Base-by-base conservation (phyloP, 2,329 filamentous ascomycete genomes). In the Trichoderma atroviride region DNA sequence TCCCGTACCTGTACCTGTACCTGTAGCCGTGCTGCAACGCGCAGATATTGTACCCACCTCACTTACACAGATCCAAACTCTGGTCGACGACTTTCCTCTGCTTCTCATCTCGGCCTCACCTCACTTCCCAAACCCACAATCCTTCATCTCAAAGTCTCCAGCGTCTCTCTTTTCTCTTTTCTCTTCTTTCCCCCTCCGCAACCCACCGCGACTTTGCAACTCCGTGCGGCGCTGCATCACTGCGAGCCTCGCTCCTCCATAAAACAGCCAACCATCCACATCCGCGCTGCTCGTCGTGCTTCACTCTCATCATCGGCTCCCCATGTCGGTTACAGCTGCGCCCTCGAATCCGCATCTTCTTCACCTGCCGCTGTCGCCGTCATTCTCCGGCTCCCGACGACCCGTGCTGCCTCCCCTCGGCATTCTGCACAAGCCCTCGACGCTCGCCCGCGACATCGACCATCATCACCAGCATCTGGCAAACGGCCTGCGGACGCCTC, bases 401-500 rank as follows among this genome's bases (percentile, higher is more conserved):
- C 69, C 70, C 50, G 68, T 70, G 47, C 69, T 71, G 47, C 71
- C 69, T 58, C 71, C 70, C 29, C 58, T 65, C 64, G 72, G 66
- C 65, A 67, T 73, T 53, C 70, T 74, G 61, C 74, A 74, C 52
- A 77, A 76, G 71, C 72, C 73, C 33, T 72, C 70, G 47, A 69
- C 72, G 53, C 70, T 74, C 63, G 68, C 66, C 65, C 53, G 74
- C 70, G 68, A 72, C 66, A 68, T 72, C 60, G 27, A 2, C 27
- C 27, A 27, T 27, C 69, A 31, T 14, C 50, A 52, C n/a, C 43
- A 35, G 35, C 24, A 64, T 52, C 66, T 71, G 64, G 76, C 74
- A 69, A 76, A 76, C 76, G 84, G 85, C 71, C 81, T 86, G 74
- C 80, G 79, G 75, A 86, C 84, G 70, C 85, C 85, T 63, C 85